Percentiles rank a stretch among this genome's conserved stretches.
Conservation (phyloP, 1,284 basidiomycete species). For the Farysia itapuensis region DNA sequence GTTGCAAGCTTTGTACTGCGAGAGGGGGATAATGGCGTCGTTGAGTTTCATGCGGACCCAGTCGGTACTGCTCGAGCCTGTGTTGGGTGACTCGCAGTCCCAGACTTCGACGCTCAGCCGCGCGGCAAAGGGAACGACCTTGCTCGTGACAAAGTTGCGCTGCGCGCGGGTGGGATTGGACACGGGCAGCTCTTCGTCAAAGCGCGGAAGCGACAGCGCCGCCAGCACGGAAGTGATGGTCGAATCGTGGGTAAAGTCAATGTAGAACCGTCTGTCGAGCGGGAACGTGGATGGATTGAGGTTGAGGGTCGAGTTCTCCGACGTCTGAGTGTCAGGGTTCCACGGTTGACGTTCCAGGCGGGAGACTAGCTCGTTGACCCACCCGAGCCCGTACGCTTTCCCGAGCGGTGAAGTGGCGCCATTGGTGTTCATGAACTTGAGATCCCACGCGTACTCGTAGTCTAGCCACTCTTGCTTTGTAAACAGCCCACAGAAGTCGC, state of each 20-base stretch:
- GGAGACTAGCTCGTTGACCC: constrained; percentile 63
- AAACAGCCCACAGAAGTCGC: constrained; percentile 85
- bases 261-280: constrained; percentile 47
- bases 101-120: constrained; percentile 49
- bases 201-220: constrained; percentile 34
- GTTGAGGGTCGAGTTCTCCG: constrained; percentile 54
- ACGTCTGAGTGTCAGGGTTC: constrained; percentile 39
- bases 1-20: constrained; percentile 37
- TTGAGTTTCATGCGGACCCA: constrained; percentile 36
- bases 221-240: constrained; percentile 51
- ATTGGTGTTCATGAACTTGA: constrained; percentile 66
- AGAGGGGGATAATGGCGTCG: constrained; percentile 49
- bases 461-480: constrained; percentile 85
- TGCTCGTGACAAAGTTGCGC: constrained; percentile 37
- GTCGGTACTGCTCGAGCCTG: background rate
- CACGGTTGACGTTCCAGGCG: constrained; percentile 35
- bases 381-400: constrained; percentile 79
- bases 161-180: constrained; percentile 12
- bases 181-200: constrained; percentile 13
- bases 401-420: constrained; percentile 78
- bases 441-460: constrained; percentile 71
- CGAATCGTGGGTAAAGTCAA: constrained; percentile 58
- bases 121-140: constrained; percentile 53
- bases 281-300: constrained; percentile 45
- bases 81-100: constrained; percentile 8